phyloP scores from a whole-genome alignment of 164 flowering plant species.

The Kingdonia uniflora region DNA sequence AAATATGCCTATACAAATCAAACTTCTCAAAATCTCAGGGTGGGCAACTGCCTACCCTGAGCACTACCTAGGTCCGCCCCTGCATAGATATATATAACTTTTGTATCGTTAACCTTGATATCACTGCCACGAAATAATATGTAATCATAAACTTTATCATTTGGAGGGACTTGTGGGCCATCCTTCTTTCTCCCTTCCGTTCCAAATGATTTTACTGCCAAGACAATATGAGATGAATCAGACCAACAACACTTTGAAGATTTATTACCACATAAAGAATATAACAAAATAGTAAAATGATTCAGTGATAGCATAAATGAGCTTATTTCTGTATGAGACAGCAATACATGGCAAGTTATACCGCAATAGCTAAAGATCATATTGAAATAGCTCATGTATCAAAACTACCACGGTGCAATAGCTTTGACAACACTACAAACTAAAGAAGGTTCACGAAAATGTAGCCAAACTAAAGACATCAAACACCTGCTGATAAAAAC shows the following conservation, averaged over 20 bases:
- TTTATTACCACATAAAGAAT: slow-evolving; percentile 2
- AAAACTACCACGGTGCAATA: too few species aligned
- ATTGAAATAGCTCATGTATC: too few species aligned
- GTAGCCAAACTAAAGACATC: too few species aligned
- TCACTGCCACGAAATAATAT: slow-evolving; percentile 88
- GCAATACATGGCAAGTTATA: too few species aligned
- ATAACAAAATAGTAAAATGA: not conserved
- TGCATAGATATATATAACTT: not conserved
- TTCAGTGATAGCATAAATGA: not conserved
- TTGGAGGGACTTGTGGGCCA: slow-evolving; percentile 76
- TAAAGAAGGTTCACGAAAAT: too few species aligned
- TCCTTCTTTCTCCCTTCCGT: slow-evolving; percentile 88
- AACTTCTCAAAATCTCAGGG: too few species aligned
- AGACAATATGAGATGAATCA: not conserved
- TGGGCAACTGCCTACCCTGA: too few species aligned
- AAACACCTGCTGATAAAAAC: too few species aligned
- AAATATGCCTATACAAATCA: too few species aligned
- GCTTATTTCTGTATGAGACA: not conserved
- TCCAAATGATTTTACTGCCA: slow-evolving; percentile 77
- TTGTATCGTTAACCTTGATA: slow-evolving; percentile 47
- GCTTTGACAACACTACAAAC: too few species aligned
- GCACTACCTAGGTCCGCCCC: too few species aligned
- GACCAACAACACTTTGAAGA: not conserved
- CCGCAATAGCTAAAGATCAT: too few species aligned
- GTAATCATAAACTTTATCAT: slow-evolving; percentile 78